Evolutionary conservation across 2,329 filamentous ascomycete genomes (phyloP).

Genomic region (Calonectria multiphialidica): DNA sequence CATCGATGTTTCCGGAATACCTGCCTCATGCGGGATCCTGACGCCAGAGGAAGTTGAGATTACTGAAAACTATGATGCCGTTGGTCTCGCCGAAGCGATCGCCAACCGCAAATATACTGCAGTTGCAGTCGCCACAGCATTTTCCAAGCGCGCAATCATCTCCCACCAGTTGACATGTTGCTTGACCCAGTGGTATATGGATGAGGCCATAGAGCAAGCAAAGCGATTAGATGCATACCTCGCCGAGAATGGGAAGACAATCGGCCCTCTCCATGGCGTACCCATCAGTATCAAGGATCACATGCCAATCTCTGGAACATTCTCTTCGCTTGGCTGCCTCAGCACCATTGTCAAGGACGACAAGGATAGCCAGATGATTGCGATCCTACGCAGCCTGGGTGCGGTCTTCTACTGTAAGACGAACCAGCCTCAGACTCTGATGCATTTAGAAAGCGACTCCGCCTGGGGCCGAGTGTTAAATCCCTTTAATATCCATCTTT

Average conservation of each 20-base stretch:
- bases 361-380: slow-evolving; percentile 67
- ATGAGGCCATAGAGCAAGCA: slow-evolving; percentile 57
- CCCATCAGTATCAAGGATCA: slow-evolving; percentile 58
- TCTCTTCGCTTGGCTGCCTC: slow-evolving; percentile 64
- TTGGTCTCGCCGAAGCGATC: slow-evolving; percentile 54
- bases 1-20: slow-evolving; percentile 26
- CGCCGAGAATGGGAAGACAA: slow-evolving; percentile 45
- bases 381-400: slow-evolving; percentile 67
- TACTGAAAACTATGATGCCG: slow-evolving; percentile 60
- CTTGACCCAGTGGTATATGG: slow-evolving; percentile 64
- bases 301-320: slow-evolving; percentile 65
- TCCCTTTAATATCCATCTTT: slow-evolving; percentile 68
- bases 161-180: slow-evolving; percentile 69
- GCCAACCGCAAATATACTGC: slow-evolving; percentile 50
- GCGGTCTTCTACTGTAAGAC: slow-evolving; percentile 63
- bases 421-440: slow-evolving; percentile 70
- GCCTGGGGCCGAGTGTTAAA: slow-evolving; percentile 71
- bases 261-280: slow-evolving; percentile 39
- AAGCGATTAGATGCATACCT: slow-evolving; percentile 56
- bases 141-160: slow-evolving; percentile 62
- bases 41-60: slow-evolving; percentile 59
- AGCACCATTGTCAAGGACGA: slow-evolving; percentile 61
- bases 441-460: slow-evolving; percentile 68
- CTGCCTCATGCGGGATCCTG: slow-evolving; percentile 54
- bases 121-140: slow-evolving; percentile 59